A percentile compares a stretch with the other conserved stretches of the same genome.
Conservation (phyloP, 2,329 filamentous ascomycete genomes). For the Ophiostoma australiae region DNA sequence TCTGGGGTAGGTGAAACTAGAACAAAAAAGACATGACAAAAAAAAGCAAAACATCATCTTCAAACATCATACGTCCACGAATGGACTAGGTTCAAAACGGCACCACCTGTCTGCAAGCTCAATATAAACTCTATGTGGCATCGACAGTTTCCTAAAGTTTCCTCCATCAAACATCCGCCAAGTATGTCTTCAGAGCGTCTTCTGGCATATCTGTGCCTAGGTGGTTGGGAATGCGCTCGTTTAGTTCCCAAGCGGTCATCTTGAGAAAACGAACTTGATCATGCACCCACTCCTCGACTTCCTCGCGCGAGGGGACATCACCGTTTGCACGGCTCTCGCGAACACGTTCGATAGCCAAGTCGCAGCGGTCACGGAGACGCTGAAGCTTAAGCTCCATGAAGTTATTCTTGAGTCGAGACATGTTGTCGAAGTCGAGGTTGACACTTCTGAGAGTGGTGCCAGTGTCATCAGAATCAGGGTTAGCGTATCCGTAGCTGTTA, state of each 20-base stretch:
- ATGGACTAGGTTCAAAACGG: not conserved
- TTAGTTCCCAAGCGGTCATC: slow-evolving; percentile 24
- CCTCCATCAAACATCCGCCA: not conserved
- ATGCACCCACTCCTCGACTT: slow-evolving; percentile 23
- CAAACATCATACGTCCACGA: not conserved
- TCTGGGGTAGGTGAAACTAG: not conserved
- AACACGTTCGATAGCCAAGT: slow-evolving; percentile 19
- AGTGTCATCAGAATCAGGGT: slow-evolving; percentile 24
- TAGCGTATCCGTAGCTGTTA: slow-evolving; percentile 26
- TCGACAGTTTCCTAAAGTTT: not conserved
- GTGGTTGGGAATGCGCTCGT: slow-evolving; percentile 17
- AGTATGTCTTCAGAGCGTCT: not conserved
- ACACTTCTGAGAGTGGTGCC: slow-evolving; percentile 24
- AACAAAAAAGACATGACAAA: not conserved
- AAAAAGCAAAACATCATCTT: not conserved
- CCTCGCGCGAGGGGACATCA: slow-evolving; percentile 18
- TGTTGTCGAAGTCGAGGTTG: slow-evolving; percentile 22
- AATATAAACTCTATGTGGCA: not conserved
- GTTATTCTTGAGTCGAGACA: slow-evolving; percentile 21
- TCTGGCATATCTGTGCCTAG: slow-evolving; percentile 12
- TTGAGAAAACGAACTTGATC: slow-evolving; percentile 23
- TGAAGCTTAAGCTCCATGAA: slow-evolving; percentile 24
- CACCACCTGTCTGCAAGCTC: not conserved
- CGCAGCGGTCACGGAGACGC: slow-evolving; percentile 24
- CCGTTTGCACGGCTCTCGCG: slow-evolving; percentile 15